Conservation (phyloP, 768 basidiomycete genomes). For the Boletus rubroflammeus region DNA sequence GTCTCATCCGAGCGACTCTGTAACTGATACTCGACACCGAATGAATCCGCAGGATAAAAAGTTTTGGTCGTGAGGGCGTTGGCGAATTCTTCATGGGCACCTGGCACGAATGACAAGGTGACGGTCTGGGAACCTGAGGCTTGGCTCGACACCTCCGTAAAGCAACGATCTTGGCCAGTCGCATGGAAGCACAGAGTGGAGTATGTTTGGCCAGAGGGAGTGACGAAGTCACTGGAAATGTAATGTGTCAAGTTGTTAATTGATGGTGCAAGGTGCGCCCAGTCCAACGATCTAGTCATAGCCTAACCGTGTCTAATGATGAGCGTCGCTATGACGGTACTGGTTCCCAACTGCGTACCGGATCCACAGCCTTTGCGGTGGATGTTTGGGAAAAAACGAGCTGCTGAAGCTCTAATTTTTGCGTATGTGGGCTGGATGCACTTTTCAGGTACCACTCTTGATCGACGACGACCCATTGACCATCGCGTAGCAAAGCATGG, state of each 20-base stretch:
- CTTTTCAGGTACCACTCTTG: constrained; percentile 49
- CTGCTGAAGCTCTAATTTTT: constrained; percentile 69
- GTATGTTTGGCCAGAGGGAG: constrained; percentile 45
- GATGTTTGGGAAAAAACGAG: constrained; percentile 56
- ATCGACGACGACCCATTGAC: constrained; percentile 61
- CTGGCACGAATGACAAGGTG: constrained; percentile 50
- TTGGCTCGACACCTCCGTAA: constrained; percentile 36
- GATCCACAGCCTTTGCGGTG: constrained; percentile 32
- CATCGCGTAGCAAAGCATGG: constrained; percentile 49
- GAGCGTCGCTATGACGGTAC: background rate
- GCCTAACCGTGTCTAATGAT: constrained; percentile 21
- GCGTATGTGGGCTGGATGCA: constrained; percentile 26
- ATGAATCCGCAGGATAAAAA: constrained; percentile 33
- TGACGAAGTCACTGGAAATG: constrained; percentile 40
- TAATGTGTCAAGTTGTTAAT: constrained; percentile 47
- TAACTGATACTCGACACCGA: constrained; percentile 48
- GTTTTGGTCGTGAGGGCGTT: constrained; percentile 33
- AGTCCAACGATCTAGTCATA: constrained; percentile 31
- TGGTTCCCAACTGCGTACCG: constrained; percentile 25
- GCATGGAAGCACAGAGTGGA: constrained; percentile 49
- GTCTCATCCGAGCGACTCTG: constrained; percentile 45
- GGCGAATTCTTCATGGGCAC: constrained; percentile 49
- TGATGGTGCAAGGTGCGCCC: constrained; percentile 42
- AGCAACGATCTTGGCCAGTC: constrained; percentile 33
- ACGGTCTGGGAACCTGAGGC: constrained; percentile 39